Evolutionary conservation across 2,329 filamentous ascomycete genomes (phyloP).

Genomic region (Gnomoniopsis sp.): DNA sequence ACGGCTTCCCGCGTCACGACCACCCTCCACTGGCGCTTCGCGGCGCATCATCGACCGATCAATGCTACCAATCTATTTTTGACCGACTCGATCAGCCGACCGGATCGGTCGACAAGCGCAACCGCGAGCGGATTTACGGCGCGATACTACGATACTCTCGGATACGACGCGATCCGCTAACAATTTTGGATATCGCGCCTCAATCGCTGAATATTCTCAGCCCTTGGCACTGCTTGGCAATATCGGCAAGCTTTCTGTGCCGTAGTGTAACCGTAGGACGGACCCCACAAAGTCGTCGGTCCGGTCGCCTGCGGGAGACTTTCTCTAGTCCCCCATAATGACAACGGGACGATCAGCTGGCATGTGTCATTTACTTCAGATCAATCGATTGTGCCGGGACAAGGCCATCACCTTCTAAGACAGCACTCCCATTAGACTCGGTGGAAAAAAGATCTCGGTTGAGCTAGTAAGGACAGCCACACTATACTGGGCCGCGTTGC

Average conservation of each 20-base stretch:
- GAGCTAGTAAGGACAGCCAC: no score
- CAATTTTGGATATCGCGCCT: constrained; percentile 1
- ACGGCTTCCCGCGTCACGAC: not conserved
- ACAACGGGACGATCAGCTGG: not conserved
- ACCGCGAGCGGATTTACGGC: not conserved
- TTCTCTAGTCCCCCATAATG: not conserved
- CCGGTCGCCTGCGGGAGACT: not conserved
- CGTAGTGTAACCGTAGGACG: constrained; percentile 3
- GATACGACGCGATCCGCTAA: constrained; percentile 7
- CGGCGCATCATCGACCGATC: constrained; percentile 3
- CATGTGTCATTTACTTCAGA: not conserved
- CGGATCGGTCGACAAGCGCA: constrained; percentile 9
- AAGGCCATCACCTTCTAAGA: not conserved
- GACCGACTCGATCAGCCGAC: not conserved
- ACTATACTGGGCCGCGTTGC: no score
- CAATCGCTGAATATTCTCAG: not conserved
- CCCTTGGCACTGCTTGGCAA: not conserved
- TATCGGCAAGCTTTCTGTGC: not conserved
- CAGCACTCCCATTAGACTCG: no score
- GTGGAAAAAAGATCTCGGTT: not conserved
- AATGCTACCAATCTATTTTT: constrained; percentile 12
- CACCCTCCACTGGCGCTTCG: constrained; percentile 12
- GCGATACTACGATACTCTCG: not conserved
- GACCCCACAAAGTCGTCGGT: not conserved
- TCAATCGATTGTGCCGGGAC: not conserved